Evolutionary conservation across 495 filamentous ascomycete species (phyloP).

Genomic region (Talaromyces borbonicus): DNA sequence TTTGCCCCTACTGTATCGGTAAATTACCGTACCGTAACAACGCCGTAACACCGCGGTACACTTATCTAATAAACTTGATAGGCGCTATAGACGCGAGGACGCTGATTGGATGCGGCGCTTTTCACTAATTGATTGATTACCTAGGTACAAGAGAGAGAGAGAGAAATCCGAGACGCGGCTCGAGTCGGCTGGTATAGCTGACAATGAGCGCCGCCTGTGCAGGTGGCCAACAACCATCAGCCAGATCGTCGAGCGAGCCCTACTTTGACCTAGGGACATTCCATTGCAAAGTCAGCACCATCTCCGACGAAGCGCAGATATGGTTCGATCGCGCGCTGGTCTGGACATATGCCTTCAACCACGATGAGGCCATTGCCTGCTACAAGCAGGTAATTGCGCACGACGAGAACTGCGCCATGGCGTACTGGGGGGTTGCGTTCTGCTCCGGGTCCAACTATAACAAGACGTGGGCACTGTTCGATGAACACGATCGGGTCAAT

Average conservation of each 20-base stretch:
- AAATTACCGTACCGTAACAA: too few relatives aligned
- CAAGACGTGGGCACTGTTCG: slow-evolving; percentile 60
- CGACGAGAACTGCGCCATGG: slow-evolving; percentile 49
- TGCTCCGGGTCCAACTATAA: slow-evolving; percentile 62
- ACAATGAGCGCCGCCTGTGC: background rate
- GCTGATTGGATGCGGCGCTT: too few relatives aligned
- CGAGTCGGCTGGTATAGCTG: background rate
- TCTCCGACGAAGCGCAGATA: slow-evolving; percentile 27
- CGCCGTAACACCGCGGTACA: too few relatives aligned
- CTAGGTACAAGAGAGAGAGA: too few relatives aligned
- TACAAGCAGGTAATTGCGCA: slow-evolving; percentile 45
- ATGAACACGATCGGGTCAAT: slow-evolving; percentile 40
- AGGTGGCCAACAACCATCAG: background rate
- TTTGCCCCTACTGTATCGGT: too few relatives aligned
- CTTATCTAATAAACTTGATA: too few relatives aligned
- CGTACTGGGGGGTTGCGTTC: slow-evolving; percentile 59
- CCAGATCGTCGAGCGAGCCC: background rate
- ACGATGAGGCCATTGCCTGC: slow-evolving; percentile 49
- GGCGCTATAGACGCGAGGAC: too few relatives aligned
- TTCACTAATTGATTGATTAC: background rate
- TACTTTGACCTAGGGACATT: background rate
- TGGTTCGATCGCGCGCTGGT: slow-evolving; percentile 56
- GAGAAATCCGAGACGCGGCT: background rate
- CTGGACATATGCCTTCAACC: slow-evolving; percentile 59
- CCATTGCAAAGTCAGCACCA: background rate